Evolutionary conservation across 2,329 filamentous ascomycete species (phyloP), one percentile per base, ranked within the genome.

Genomic region (Penicillium hesseltinei): DNA sequence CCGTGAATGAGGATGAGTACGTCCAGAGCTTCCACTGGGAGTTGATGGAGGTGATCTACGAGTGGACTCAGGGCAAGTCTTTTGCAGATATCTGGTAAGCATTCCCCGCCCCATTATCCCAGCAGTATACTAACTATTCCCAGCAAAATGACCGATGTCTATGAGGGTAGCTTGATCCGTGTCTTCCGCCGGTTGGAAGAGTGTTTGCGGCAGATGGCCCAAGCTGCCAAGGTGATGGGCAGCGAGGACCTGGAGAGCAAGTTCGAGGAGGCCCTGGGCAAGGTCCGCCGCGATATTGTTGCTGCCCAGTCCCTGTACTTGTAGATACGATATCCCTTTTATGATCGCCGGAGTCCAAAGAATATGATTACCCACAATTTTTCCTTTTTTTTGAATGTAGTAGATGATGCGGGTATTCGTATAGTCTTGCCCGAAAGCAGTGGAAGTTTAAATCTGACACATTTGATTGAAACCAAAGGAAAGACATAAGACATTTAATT

Each of bases 101-200:
- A 56, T 33, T 56, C 36, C 25, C 35, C 29, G 9, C 25, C 40
- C 25, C 3, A 35, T 40, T 57, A 49, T 57, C 40, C 33, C 21
- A 46, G 47, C 39, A 38, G 29, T 53, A 39, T 61, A 61, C 62
- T 51, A 52, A 53, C 53, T 27, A 11, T 69, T 69, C 27, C 8
- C 62, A 96, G 93, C 78, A 96, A 96, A 91, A 97, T 99, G 92
- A 97, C 94, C 29, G 93, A 97, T 68, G 91, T 93, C 29, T 99
- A 97, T 76, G 94, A 99, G 79, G 94, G 94, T 59, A 97, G 91
- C 57, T 80, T 99, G 60, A 97, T 99, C 67, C 91, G 94, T 48
- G 86, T 97, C 39, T 99, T 99, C 85, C 89, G 94, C 54, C 90
- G 94, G 21, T 82, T 99, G 33, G 94, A 99, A 76, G 94, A 99